Evolutionary conservation across 2,329 filamentous ascomycete genomes (phyloP).

Genomic region (Raffaelea arxii): DNA sequence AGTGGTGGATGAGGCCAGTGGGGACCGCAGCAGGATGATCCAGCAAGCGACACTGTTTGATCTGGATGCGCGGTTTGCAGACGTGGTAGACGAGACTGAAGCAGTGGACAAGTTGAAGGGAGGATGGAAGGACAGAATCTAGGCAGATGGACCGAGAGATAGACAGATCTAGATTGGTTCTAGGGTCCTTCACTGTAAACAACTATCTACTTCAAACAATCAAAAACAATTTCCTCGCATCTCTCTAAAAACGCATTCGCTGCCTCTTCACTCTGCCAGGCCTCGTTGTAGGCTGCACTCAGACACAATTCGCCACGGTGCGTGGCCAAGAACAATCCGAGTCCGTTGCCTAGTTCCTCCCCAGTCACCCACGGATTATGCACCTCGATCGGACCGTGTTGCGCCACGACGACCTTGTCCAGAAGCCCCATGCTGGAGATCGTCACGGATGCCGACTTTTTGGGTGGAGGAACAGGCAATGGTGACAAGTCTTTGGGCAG

Average conservation of each 20-base stretch:
- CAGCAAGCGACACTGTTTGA: conserved; percentile 35
- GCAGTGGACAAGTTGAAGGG: conserved; percentile 25
- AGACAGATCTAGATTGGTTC: no score
- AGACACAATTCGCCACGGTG: background rate
- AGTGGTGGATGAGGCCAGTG: conserved; percentile 32
- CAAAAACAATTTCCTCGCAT: background rate
- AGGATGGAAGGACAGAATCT: no score
- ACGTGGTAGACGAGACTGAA: conserved; percentile 31
- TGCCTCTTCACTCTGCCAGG: background rate
- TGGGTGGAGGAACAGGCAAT: background rate
- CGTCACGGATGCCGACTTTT: background rate
- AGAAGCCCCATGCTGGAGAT: background rate
- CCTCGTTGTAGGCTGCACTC: background rate
- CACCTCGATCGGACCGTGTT: background rate
- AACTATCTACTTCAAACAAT: no score
- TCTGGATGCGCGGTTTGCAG: conserved; percentile 34
- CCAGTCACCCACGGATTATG: background rate
- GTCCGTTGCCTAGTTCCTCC: background rate
- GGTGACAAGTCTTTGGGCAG: background rate
- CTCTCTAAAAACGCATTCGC: background rate
- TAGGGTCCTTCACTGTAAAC: no score
- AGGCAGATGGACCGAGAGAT: no score
- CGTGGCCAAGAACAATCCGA: background rate
- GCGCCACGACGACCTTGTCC: background rate
- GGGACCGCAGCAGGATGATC: conserved; percentile 30